Conservation (phyloP, 108 stramenopile species). For the Nitzschia palea region DNA sequence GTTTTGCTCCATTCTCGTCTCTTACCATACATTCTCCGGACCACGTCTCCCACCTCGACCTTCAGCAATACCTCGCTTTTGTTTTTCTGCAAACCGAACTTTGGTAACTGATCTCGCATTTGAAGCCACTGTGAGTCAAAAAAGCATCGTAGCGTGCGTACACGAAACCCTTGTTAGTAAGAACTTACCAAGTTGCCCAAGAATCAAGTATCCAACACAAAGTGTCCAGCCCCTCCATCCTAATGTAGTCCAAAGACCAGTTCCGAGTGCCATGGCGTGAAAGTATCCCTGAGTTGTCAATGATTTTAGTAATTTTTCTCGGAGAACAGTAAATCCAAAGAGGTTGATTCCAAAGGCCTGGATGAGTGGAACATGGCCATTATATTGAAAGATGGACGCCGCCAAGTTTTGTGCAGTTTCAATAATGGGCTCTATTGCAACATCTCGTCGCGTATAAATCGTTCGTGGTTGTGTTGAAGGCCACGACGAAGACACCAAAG, state of each 20-base stretch:
- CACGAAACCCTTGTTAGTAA: background rate
- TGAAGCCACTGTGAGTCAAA: too few species aligned
- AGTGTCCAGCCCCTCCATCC: constrained; percentile 90
- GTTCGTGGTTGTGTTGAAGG: background rate
- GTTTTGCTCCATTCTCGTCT: too few species aligned
- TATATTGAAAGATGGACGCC: constrained; percentile 42
- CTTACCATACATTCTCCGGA: constrained; percentile 94
- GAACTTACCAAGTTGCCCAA: constrained; percentile 51
- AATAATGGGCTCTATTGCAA: background rate
- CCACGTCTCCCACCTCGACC: constrained; percentile 88
- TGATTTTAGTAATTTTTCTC: constrained; percentile 63
- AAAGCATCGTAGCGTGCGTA: background rate
- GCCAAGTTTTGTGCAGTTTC: background rate
- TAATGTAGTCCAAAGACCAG: constrained; percentile 75
- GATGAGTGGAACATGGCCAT: constrained; percentile 56
- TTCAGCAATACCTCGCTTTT: constrained; percentile 91
- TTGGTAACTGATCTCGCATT: constrained; percentile 87
- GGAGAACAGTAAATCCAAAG: constrained; percentile 54
- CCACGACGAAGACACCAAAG: too few species aligned
- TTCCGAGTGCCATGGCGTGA: constrained; percentile 79
- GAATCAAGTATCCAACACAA: constrained; percentile 82
- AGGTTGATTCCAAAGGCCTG: constrained; percentile 65
- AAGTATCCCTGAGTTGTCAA: constrained; percentile 75
- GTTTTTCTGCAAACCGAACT: constrained; percentile 86
- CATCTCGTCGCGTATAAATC: background rate